A percentile compares a stretch with the other conserved stretches of the same genome.
phyloP scores from a whole-genome alignment of 768 basidiomycete genomes.

The Naganishia vaughanmartiniae region DNA sequence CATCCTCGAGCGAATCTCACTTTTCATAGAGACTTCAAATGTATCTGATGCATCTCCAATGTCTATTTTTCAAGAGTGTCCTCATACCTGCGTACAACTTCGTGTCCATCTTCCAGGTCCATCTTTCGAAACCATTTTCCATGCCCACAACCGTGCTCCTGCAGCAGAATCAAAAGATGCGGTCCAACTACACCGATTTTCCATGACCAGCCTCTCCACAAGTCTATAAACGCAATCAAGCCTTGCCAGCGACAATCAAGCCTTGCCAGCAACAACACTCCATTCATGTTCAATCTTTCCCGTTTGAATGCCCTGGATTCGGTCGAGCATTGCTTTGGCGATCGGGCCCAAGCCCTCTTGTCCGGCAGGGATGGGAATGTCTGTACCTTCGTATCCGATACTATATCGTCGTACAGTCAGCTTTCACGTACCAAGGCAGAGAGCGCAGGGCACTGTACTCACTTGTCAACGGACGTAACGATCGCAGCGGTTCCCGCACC shows the following conservation, averaged over 20 bases:
- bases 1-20: too few relatives aligned
- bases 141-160: too few relatives aligned
- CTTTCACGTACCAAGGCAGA: background rate
- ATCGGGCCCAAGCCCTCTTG: constrained; percentile 76
- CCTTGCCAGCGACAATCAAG: background rate
- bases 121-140: too few relatives aligned
- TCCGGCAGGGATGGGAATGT: constrained; percentile 63
- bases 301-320: constrained; percentile 74
- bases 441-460: constrained; percentile 27
- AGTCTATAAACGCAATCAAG: too few relatives aligned
- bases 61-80: too few relatives aligned
- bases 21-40: too few relatives aligned
- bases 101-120: too few relatives aligned
- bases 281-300: constrained; percentile 67
- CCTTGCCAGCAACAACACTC: constrained; percentile 58
- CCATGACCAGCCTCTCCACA: too few relatives aligned
- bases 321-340: constrained; percentile 66
- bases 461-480: constrained; percentile 50
- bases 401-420: constrained; percentile 31
- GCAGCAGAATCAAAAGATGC: too few relatives aligned
- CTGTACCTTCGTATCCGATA: constrained; percentile 63
- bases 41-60: too few relatives aligned
- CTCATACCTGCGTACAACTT: too few relatives aligned
- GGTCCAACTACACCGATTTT: too few relatives aligned
- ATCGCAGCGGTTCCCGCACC: constrained; percentile 70